Base-by-base conservation (phyloP, 2,329 filamentous ascomycete genomes). In the Eutypella sp. region DNA sequence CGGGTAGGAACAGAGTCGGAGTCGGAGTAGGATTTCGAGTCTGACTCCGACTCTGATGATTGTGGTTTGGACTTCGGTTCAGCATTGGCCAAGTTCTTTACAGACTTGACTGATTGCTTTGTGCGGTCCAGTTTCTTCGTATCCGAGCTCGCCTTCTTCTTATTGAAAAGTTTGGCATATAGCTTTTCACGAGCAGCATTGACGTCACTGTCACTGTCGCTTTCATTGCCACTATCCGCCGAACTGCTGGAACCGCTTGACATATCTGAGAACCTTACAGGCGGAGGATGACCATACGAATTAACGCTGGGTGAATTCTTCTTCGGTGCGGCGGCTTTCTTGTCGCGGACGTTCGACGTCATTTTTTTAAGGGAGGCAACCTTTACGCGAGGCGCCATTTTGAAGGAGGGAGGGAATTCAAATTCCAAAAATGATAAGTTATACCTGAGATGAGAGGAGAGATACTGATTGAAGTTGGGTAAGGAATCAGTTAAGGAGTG, bases 151-250 rank as follows among this genome's bases (percentile, higher is more conserved):
- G 55, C 42, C 25, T 52, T 56, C 5, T 64, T 66, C 9, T 51
- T 66, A 31, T 47, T 62, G 24, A 57, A 54, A 37, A 47, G 47
- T 48, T 55, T 58, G n/a, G 47, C 57, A 20, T 50, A 45, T 31
- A 68, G 58, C 47, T 66, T 68, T 42, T 60, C 62, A 41, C 67
- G 49, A 3, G 53, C 58, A 13, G 57, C 56, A 11, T 58, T 56
- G 25, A 70, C 46, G 33, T 57, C 53, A 18, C 54, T 58, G 15
- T 59, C 67, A 43, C 62, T 63, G 45, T 61, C 61, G 41, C 60
- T 64, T 42, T 61, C 62, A 45, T 62, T 68, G 44, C 62, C 60
- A 45, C 62, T 68, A 34, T n/a, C n/a, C n/a, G n/a, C n/a, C n/a
- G n/a, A n/a, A n/a, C n/a, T n/a, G n/a, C n/a, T n/a, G n/a, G n/a